Evolutionary conservation across 257 asterid genomes (phyloP), one percentile per base, ranked within the genome.

Genomic region (Capsicum chinense): DNA sequence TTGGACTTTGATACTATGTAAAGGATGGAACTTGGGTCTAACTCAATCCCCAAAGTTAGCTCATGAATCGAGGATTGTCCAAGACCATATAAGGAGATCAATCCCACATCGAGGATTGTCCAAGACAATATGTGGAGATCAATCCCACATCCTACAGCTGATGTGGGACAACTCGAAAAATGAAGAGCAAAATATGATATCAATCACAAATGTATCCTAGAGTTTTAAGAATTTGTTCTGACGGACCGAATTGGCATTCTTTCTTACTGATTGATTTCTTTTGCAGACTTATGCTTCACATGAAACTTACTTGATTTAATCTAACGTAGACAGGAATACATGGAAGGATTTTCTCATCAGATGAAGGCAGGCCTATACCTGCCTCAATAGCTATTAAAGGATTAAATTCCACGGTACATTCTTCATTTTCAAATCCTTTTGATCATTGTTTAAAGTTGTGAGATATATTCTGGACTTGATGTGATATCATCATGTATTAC

Each of bases 341-440:
- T 33, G 93, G 93, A 70, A 85, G 86, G 84, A 74, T 89, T 48
- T 86, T 89, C 84, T 89, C 93, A 86, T 87, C 92, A 47, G 87
- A 89, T 82, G 62, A 35, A 50, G 92, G 93, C 62, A 87, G 79
- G 79, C 93, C 90, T 85, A 83, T 90, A 81, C 86, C 91, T 79
- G 93, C 93, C 13, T 80, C 87, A 73, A 86, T 90, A 44, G 63
- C 87, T 44, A 83, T 90, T 56, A 83, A 84, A 44, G 93, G 93
- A 67, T 80, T 90, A 83, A 89, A 90, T 85, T 84, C 87, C 85
- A 86, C 88, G 84, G 93, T 90, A 85, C 26, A 81, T 59, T 59
- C 83, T 17, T 26, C 64, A 7, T 78, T 37, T 69, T 60, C 63
- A 10, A 67, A 26, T 52, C 81, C 78, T 37, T 74, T 17, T 50